These are phyloP conservation scores for Aspergillus novoparasiticus DNA, from an alignment of 2,329 filamentous ascomycete species.

Conservation along the genomic window DNA sequence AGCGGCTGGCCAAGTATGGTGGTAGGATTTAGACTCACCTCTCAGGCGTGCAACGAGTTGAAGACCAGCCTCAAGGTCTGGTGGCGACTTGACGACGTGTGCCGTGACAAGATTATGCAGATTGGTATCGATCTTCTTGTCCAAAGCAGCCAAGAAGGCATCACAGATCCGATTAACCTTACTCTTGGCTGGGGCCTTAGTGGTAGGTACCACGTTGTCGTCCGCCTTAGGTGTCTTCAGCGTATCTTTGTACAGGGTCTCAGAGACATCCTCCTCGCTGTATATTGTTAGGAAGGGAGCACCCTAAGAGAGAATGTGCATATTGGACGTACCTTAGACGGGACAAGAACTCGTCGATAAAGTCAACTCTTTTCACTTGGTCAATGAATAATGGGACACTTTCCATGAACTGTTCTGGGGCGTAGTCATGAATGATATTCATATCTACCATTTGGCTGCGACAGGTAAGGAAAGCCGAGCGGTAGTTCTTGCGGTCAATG, in stretches of 20 bases:
- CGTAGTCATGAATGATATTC: slow-evolving; percentile 95
- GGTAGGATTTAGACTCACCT: slow-evolving; percentile 34
- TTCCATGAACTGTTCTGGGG: slow-evolving; percentile 79
- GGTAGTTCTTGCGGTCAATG: slow-evolving; percentile 80
- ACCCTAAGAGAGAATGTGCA: neutral
- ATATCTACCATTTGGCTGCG: slow-evolving; percentile 93
- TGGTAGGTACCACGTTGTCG: slow-evolving; percentile 3
- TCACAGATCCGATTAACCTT: slow-evolving; percentile 92
- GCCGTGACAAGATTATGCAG: slow-evolving; percentile 93
- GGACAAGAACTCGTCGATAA: slow-evolving; percentile 89
- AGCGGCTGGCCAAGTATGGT: slow-evolving; percentile 14
- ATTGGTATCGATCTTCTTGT: slow-evolving; percentile 62
- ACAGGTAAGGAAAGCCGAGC: slow-evolving; percentile 81
- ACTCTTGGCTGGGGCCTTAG: slow-evolving; percentile 28
- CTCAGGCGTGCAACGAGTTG: slow-evolving; percentile 73
- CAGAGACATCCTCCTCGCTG: slow-evolving; percentile 84
- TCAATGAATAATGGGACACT: slow-evolving; percentile 77
- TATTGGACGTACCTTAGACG: slow-evolving; percentile 66
- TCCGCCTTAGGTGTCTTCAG: slow-evolving; percentile 51
- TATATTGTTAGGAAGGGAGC: slow-evolving; percentile 30
- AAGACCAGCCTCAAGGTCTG: slow-evolving; percentile 84
- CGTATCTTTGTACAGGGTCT: slow-evolving; percentile 92
- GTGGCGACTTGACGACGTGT: slow-evolving; percentile 89
- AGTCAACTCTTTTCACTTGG: slow-evolving; percentile 78
- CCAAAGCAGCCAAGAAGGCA: slow-evolving; percentile 72